These are phyloP conservation scores for Fulvia fulva DNA, from an alignment of 2,329 filamentous ascomycete species.

Conservation along the genomic window DNA sequence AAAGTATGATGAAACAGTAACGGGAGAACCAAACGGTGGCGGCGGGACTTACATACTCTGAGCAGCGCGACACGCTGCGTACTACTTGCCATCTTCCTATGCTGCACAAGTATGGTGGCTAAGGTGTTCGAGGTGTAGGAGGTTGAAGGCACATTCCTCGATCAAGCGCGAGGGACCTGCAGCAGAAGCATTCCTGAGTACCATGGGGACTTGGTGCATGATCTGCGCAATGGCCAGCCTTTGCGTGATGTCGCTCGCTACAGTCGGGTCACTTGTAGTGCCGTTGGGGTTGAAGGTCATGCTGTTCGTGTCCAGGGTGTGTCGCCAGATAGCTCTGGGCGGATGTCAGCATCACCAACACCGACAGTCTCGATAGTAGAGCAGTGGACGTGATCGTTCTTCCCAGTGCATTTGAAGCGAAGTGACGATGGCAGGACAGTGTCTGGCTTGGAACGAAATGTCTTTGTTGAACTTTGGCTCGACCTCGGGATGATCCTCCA, in stretches of 20 bases:
- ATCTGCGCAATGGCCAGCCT: neutral
- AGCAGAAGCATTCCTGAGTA: constrained; percentile 12
- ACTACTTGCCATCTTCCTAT: constrained; percentile 10
- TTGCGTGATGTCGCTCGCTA: neutral
- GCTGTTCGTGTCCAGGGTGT: too few species aligned
- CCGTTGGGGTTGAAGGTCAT: too few species aligned
- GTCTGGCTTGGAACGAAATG: too few species aligned
- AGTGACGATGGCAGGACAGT: too few species aligned
- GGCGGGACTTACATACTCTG: constrained; percentile 10
- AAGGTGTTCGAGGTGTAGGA: constrained; percentile 9
- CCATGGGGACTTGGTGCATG: neutral
- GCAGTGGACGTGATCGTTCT: too few species aligned
- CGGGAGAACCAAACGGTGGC: neutral
- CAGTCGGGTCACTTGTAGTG: too few species aligned
- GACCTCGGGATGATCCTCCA: too few species aligned
- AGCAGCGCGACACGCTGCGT: neutral
- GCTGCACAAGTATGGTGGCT: constrained; percentile 9
- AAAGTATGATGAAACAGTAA: neutral
- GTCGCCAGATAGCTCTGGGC: too few species aligned
- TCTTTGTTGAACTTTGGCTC: too few species aligned
- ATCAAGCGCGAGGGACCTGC: neutral
- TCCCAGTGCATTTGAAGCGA: too few species aligned
- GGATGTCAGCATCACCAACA: too few species aligned
- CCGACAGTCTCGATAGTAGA: too few species aligned
- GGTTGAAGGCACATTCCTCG: constrained; percentile 16